Base-by-base conservation (phyloP, 163 green algal genomes). In the Chloromonas sp. region DNA sequence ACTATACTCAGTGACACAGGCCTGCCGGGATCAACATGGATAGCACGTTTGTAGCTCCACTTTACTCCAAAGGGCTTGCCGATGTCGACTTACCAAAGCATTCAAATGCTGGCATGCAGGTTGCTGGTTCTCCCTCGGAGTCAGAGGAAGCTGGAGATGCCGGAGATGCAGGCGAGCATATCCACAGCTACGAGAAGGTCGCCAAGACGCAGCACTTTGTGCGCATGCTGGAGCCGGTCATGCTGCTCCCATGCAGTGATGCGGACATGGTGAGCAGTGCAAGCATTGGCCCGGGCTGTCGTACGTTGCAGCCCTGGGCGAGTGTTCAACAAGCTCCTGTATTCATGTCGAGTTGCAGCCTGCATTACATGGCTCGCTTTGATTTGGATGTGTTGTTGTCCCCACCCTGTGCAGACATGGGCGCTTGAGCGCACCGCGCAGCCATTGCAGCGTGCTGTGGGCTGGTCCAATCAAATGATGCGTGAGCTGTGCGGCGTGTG, bases 401-500 rank as follows among this genome's bases (percentile, higher is more conserved):
- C 36, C 36, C 36, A 36, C 36, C 36, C 36, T 36, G 36, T 62
- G 78, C 58, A 62, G 78, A 70, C 57, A 15, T 60, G n/a, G 13
- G 62, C 5, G 14, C 81, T 84, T 14, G 15, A 59, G 15, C 58
- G 3, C 61, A 62, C 78, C 2, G 61, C 81, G 0, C 66, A 78
- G 14, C 61, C 61, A 1, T 36, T 78, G 14, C 81, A 84, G 61
- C 61, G 81, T 61, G 79, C 79, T 3, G 60, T 83, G 13, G 61
- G 81, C 81, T 79, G 83, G 83, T 59, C 80, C 83, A 86, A 86
- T 61, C 83, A 86, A 76, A 8, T 86, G 71, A 79, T 86, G 74
- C 74, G 83, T 60, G 83, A 86, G 74, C 71, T 86, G 83, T 79
- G 78, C 60, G 2, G 74, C 15, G 83, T 86, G 74, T 86, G 83